phyloP scores from a whole-genome alignment of 2,329 filamentous ascomycete genomes.

The Chaetomium sp. region DNA sequence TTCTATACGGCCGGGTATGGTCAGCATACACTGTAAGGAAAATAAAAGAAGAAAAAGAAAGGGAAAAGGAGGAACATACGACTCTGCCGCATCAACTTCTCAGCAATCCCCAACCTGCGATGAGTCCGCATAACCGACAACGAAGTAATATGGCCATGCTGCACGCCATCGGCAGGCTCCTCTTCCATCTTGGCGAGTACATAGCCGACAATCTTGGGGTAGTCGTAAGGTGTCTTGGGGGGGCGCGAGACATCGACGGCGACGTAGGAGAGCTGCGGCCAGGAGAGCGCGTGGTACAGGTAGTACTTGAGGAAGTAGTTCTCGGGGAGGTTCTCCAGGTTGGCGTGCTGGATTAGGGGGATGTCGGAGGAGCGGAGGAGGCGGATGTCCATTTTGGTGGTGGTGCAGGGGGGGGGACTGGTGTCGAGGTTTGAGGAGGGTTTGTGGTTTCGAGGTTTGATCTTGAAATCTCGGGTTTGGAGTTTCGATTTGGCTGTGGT shows the following conservation, averaged over 20 bases:
- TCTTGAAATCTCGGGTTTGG: too few relatives aligned
- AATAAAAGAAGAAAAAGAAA: background rate
- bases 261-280: slow-evolving; percentile 95
- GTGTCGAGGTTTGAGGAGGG: too few relatives aligned
- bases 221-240: slow-evolving; percentile 71
- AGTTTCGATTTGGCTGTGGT: too few relatives aligned
- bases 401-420: background rate
- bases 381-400: slow-evolving; percentile 72
- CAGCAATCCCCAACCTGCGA: slow-evolving; percentile 80
- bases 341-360: slow-evolving; percentile 91
- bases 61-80: slow-evolving; percentile 51
- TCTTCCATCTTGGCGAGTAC: slow-evolving; percentile 99
- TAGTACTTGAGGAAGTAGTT: slow-evolving; percentile 99
- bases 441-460: too few relatives aligned
- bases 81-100: slow-evolving; percentile 95
- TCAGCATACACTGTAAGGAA: background rate
- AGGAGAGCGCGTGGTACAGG: slow-evolving; percentile 95
- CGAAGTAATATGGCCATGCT: slow-evolving; percentile 93
- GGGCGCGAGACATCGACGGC: slow-evolving; percentile 86
- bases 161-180: slow-evolving; percentile 82
- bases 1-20: slow-evolving; percentile 45
- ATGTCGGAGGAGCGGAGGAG: slow-evolving; percentile 77
- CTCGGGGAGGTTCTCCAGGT: slow-evolving; percentile 97
- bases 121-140: slow-evolving; percentile 96
- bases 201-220: slow-evolving; percentile 96